Evolutionary conservation across 2,329 filamentous ascomycete species (phyloP).

Genomic region (Colletotrichum orbiculare): DNA sequence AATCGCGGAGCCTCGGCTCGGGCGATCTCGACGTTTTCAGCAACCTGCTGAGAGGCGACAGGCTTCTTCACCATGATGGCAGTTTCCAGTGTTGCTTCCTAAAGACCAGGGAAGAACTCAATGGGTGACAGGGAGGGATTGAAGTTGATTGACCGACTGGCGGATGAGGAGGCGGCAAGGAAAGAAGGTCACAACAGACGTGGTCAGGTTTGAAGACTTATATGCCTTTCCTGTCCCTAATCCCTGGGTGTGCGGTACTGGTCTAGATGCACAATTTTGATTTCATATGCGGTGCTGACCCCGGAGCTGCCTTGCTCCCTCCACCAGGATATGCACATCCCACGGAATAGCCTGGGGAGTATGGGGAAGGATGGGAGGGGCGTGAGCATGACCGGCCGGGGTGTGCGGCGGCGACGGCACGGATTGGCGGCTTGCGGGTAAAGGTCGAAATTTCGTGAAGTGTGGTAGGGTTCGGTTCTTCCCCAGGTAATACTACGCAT

Average conservation of each 20-base stretch:
- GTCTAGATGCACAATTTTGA: conserved; percentile 7
- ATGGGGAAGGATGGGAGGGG: conserved; percentile 24
- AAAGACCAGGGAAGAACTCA: conserved; percentile 11
- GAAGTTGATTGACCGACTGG: conserved; percentile 33
- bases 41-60: conserved; percentile 35
- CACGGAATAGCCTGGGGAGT: conserved; percentile 17
- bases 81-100: conserved; percentile 3
- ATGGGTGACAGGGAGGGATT: conserved; percentile 11
- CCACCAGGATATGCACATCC: conserved; percentile 27
- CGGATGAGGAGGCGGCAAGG: conserved; percentile 22
- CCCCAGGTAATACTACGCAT: conserved; percentile 5
- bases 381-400: conserved; percentile 34
- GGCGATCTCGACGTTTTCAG: conserved; percentile 50
- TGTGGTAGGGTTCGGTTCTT: conserved; percentile 9
- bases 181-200: background rate
- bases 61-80: conserved; percentile 35
- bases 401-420: conserved; percentile 28
- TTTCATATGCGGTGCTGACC: conserved; percentile 16
- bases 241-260: background rate
- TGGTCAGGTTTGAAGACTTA: conserved; percentile 21
- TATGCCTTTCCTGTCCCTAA: conserved; percentile 13
- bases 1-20: conserved; percentile 60
- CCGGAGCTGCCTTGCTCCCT: conserved; percentile 30
- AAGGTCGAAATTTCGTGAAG: conserved; percentile 36
- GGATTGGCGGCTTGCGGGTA: conserved; percentile 39